A percentile compares a stretch with the other conserved stretches of the same genome.
These are phyloP conservation scores for Zea luxurians DNA, from an alignment of 176 grass and related monocot species.

Conservation along the genomic window DNA sequence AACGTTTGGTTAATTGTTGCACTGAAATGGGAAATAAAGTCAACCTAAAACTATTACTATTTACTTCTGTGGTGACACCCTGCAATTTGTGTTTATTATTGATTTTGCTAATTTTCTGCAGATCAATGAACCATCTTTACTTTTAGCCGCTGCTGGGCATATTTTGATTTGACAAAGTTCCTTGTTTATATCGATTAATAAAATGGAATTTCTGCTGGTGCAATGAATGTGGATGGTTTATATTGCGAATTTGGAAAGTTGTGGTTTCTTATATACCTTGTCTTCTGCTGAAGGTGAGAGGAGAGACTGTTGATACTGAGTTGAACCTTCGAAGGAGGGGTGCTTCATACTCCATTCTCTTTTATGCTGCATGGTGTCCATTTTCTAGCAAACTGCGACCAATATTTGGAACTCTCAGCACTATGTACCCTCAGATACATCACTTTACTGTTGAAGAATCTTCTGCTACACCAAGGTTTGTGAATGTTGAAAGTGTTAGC, in stretches of 20 bases:
- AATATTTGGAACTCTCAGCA: slow-evolving; percentile 60
- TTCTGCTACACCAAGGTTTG: slow-evolving; percentile 67
- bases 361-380: slow-evolving; percentile 77
- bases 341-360: slow-evolving; percentile 57
- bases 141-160: not conserved
- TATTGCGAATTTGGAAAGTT: not conserved
- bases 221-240: not conserved
- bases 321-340: slow-evolving; percentile 49
- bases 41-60: too few species aligned
- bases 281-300: slow-evolving; percentile 60
- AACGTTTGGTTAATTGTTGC: not conserved
- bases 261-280: slow-evolving; percentile 17
- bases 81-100: not conserved
- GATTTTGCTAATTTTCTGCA: not conserved
- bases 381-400: slow-evolving; percentile 68
- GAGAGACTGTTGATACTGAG: slow-evolving; percentile 59
- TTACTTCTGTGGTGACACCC: not conserved
- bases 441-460: slow-evolving; percentile 77
- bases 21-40: too few species aligned
- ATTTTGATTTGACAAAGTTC: slow-evolving; percentile 6
- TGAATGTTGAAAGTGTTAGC: not conserved
- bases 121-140: slow-evolving; percentile 2
- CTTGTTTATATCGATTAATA: not conserved
- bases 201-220: not conserved
- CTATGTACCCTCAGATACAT: slow-evolving; percentile 80